phyloP scores from a whole-genome alignment of 2,329 filamentous ascomycete species.

The Domatiomyces globalis region DNA sequence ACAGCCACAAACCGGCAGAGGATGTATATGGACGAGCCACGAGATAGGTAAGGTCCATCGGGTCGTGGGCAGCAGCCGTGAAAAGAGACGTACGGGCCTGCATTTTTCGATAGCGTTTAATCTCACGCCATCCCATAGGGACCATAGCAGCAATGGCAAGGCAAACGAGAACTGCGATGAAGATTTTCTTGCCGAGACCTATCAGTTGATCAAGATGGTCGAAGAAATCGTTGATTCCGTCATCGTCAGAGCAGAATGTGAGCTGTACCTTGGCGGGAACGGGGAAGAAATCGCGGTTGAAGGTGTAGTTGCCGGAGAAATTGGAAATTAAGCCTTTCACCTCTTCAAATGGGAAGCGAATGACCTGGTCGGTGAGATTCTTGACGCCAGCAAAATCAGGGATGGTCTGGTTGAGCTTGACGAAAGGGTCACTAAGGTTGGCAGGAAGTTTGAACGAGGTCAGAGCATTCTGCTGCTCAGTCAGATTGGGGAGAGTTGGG shows the following conservation, averaged over 20 bases:
- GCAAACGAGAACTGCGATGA: conserved; percentile 59
- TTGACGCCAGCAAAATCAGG: conserved; percentile 73
- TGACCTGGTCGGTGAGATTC: conserved; percentile 61
- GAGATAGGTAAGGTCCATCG: conserved; percentile 80
- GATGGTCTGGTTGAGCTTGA: conserved; percentile 61
- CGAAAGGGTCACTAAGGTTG: conserved; percentile 53
- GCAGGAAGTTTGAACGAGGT: conserved; percentile 55
- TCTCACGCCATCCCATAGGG: conserved; percentile 69
- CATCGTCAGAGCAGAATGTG: conserved; percentile 77
- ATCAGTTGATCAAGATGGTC: conserved; percentile 52
- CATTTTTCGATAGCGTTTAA: conserved; percentile 60
- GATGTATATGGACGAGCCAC: conserved; percentile 67
- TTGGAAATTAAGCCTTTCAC: conserved; percentile 60
- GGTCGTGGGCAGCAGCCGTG: conserved; percentile 52
- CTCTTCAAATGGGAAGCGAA: conserved; percentile 66
- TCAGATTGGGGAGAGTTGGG: conserved; percentile 44
- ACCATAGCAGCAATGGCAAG: conserved; percentile 59
- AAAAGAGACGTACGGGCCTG: conserved; percentile 55
- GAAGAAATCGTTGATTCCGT: conserved; percentile 74
- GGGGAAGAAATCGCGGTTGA: conserved; percentile 65
- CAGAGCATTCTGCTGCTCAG: conserved; percentile 49
- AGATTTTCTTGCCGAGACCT: conserved; percentile 55
- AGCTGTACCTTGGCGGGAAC: conserved; percentile 70
- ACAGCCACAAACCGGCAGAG: conserved; percentile 49
- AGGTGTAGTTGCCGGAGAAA: conserved; percentile 57